phyloP scores from a whole-genome alignment of 1,284 basidiomycete species.

The Acaromyces ingoldii region DNA sequence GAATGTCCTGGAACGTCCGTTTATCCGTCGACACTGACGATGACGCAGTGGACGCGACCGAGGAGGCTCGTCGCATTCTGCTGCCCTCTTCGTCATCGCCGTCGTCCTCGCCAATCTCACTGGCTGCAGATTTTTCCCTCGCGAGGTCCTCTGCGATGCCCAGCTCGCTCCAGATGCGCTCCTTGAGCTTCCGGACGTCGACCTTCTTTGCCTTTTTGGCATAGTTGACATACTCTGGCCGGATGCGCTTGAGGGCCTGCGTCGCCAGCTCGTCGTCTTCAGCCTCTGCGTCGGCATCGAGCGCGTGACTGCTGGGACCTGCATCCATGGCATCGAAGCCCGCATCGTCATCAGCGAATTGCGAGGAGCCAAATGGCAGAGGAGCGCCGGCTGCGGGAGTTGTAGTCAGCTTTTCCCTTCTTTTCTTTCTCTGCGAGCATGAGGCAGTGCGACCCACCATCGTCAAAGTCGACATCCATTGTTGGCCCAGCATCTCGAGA shows the following conservation, averaged over 20 bases:
- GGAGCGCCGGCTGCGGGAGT: background rate
- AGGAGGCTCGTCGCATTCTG: too few relatives aligned
- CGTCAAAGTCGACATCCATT: slow-evolving; percentile 9
- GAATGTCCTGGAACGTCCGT: slow-evolving; percentile 68
- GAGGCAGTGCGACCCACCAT: too few relatives aligned
- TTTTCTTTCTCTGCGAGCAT: slow-evolving; percentile 2
- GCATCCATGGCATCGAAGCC: slow-evolving; percentile 21
- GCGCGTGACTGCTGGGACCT: slow-evolving; percentile 36
- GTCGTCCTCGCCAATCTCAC: background rate
- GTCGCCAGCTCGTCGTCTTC: slow-evolving; percentile 79
- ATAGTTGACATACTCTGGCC: slow-evolving; percentile 87
- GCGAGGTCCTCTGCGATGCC: slow-evolving; percentile 43
- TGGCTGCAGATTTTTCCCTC: background rate
- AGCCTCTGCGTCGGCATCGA: slow-evolving; percentile 54
- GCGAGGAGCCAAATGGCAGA: slow-evolving; percentile 80
- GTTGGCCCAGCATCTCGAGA: slow-evolving; percentile 1
- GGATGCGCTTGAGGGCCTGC: slow-evolving; percentile 66
- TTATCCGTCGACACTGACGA: background rate
- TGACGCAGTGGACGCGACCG: background rate
- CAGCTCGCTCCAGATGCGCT: slow-evolving; percentile 92
- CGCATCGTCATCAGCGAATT: slow-evolving; percentile 78
- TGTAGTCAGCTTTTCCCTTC: background rate
- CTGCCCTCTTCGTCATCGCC: background rate
- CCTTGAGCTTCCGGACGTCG: slow-evolving; percentile 92
- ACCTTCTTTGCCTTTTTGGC: slow-evolving; percentile 94